Evolutionary conservation across 495 filamentous ascomycete genomes (phyloP).

Genomic region (Penicillium ochrochloron): DNA sequence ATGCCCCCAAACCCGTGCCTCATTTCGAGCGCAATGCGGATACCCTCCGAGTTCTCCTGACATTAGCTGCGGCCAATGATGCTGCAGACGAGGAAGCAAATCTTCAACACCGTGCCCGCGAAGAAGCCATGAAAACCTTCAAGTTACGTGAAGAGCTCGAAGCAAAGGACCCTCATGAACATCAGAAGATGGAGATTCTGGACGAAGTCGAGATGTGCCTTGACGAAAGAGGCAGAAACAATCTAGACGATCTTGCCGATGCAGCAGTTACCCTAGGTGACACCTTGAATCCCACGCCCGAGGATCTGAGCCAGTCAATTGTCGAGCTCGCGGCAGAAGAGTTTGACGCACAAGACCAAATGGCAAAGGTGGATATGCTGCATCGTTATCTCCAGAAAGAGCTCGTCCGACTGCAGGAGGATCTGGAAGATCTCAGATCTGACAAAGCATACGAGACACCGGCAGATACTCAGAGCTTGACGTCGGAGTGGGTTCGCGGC

Average conservation of each 20-base stretch:
- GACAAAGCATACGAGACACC: constrained; percentile 56
- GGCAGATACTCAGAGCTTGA: constrained; percentile 58
- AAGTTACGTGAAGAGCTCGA: constrained; percentile 38
- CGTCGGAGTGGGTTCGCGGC: constrained; percentile 63
- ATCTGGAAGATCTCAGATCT: constrained; percentile 46
- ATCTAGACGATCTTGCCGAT: constrained; percentile 48
- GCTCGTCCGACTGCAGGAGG: constrained; percentile 37
- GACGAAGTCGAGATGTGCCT: constrained; percentile 48
- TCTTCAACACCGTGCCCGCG: constrained; percentile 51
- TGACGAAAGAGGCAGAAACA: constrained; percentile 39
- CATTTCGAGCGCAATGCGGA: constrained; percentile 84
- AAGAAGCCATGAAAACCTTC: constrained; percentile 44
- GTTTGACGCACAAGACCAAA: constrained; percentile 43
- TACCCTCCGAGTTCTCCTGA: constrained; percentile 76
- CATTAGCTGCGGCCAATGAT: constrained; percentile 78
- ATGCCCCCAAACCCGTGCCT: constrained; percentile 62
- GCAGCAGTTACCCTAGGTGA: constrained; percentile 39
- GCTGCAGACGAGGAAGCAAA: constrained; percentile 75
- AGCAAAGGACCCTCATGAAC: constrained; percentile 32
- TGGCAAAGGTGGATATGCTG: constrained; percentile 62
- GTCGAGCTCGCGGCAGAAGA: constrained; percentile 50
- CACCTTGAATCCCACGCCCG: constrained; percentile 37
- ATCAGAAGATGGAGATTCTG: constrained; percentile 42
- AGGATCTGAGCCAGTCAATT: constrained; percentile 46
- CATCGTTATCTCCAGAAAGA: constrained; percentile 51